phyloP scores from a whole-genome alignment of 805 yeast genomes.

The Kazachstania kunashirensis region DNA sequence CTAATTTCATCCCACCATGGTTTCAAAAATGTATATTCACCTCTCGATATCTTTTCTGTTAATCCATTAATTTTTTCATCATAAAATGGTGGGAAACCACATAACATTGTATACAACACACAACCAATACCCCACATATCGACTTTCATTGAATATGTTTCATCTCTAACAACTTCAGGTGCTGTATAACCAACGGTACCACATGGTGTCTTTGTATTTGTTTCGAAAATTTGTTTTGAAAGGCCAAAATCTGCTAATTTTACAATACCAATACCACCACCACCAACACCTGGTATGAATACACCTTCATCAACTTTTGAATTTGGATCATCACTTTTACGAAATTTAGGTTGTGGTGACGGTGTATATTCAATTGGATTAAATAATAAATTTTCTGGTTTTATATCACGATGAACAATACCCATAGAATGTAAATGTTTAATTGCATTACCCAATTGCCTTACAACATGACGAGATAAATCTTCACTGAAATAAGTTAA shows the following conservation, averaged over 20 bases:
- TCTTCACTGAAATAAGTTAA: conserved; percentile 59
- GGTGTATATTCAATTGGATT: conserved; percentile 49
- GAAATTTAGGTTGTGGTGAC: conserved; percentile 28
- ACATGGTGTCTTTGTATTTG: conserved; percentile 92
- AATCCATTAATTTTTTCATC: conserved; percentile 57
- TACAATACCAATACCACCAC: conserved; percentile 83
- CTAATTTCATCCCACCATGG: conserved; percentile 91
- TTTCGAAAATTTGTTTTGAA: conserved; percentile 80
- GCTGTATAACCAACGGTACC: conserved; percentile 99
- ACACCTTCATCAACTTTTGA: conserved; percentile 80
- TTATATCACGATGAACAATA: conserved; percentile 74
- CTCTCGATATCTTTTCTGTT: conserved; percentile 59
- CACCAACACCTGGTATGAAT: conserved; percentile 72
- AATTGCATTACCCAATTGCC: conserved; percentile 55
- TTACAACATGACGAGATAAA: conserved; percentile 50
- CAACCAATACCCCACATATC: conserved; percentile 99
- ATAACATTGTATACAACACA: conserved; percentile 80
- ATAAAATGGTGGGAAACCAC: conserved; percentile 98
- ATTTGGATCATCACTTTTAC: conserved; percentile 59
- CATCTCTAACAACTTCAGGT: conserved; percentile 93
- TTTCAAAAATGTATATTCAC: conserved; percentile 60
- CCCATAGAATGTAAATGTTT: conserved; percentile 66
- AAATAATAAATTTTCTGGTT: conserved; percentile 69
- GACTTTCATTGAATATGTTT: conserved; percentile 83
- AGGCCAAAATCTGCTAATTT: conserved; percentile 94